These are phyloP conservation scores for Kuraishia capsulata DNA, from an alignment of 805 yeast genomes.

Conservation along the genomic window DNA sequence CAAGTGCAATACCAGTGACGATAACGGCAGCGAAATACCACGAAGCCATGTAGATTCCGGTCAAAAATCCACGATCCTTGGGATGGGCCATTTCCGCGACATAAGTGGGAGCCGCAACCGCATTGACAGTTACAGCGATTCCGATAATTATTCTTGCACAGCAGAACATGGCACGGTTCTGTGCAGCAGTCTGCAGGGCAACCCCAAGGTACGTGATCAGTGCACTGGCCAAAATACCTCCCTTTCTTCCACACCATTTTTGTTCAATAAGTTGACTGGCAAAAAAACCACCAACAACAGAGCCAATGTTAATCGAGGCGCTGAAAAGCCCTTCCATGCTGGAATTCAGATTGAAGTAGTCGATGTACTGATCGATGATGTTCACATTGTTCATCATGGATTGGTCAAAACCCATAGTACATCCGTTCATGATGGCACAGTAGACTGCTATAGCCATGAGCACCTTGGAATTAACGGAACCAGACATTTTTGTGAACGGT, in stretches of 20 bases:
- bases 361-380: constrained; percentile 14
- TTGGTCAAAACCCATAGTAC: constrained; percentile 19
- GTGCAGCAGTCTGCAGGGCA: constrained; percentile 27
- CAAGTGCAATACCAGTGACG: constrained; percentile 19
- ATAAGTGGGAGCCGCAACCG: constrained; percentile 24
- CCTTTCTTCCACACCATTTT: constrained; percentile 18
- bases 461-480: constrained; percentile 8
- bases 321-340: constrained; percentile 16
- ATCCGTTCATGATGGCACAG: constrained; percentile 15
- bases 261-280: constrained; percentile 14
- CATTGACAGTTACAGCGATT: constrained; percentile 21
- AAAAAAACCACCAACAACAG: constrained; percentile 17
- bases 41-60: constrained; percentile 18
- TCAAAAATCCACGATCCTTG: constrained; percentile 18
- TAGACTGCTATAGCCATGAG: constrained; percentile 13
- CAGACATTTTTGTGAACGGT: constrained; percentile 1
- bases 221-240: constrained; percentile 17
- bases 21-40: constrained; percentile 20
- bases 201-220: constrained; percentile 21
- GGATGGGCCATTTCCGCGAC: constrained; percentile 25
- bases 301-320: constrained; percentile 18
- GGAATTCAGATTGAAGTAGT: constrained; percentile 14
- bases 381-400: constrained; percentile 17
- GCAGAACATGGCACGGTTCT: constrained; percentile 25
- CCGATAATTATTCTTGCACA: constrained; percentile 27